phyloP scores from a whole-genome alignment of 192 early-diverging fungal genomes.

The Pilaira anomala region DNA sequence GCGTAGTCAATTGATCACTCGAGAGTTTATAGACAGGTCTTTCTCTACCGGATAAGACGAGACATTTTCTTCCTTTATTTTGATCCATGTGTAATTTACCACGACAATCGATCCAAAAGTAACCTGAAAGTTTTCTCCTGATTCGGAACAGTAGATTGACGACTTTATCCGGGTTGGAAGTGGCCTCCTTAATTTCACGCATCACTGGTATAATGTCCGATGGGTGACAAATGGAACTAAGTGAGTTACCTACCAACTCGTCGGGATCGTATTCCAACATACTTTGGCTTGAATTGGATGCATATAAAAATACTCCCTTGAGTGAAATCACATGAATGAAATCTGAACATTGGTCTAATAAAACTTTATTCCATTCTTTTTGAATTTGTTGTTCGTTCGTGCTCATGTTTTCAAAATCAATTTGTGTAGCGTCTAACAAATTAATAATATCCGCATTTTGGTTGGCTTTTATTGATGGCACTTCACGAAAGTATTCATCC shows the following conservation, averaged over 20 bases:
- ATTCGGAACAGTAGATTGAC: constrained; percentile 60
- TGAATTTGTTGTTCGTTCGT: constrained; percentile 6
- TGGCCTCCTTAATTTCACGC: constrained; percentile 53
- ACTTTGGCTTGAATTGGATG: constrained; percentile 35
- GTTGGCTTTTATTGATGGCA: constrained; percentile 31
- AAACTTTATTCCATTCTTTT: constrained; percentile 34
- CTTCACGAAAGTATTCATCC: constrained; percentile 38
- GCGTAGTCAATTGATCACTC: background rate
- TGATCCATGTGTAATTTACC: constrained; percentile 61
- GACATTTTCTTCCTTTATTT: constrained; percentile 62
- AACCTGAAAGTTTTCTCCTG: constrained; percentile 49
- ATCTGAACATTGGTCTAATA: constrained; percentile 45
- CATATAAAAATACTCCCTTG: constrained; percentile 67
- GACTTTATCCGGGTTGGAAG: constrained; percentile 28
- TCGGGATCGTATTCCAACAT: constrained; percentile 52
- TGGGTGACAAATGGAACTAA: constrained; percentile 63
- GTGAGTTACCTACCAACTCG: constrained; percentile 51
- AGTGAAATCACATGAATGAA: constrained; percentile 52
- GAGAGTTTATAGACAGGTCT: constrained; percentile 39
- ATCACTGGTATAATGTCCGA: constrained; percentile 62
- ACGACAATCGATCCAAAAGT: constrained; percentile 61
- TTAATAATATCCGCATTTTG: constrained; percentile 35
- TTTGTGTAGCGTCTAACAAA: constrained; percentile 14
- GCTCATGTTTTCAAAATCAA: background rate
- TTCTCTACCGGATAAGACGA: constrained; percentile 60